These are phyloP conservation scores for Clonostachys chloroleuca DNA, from an alignment of 2,329 filamentous ascomycete genomes.

Conservation along the genomic window DNA sequence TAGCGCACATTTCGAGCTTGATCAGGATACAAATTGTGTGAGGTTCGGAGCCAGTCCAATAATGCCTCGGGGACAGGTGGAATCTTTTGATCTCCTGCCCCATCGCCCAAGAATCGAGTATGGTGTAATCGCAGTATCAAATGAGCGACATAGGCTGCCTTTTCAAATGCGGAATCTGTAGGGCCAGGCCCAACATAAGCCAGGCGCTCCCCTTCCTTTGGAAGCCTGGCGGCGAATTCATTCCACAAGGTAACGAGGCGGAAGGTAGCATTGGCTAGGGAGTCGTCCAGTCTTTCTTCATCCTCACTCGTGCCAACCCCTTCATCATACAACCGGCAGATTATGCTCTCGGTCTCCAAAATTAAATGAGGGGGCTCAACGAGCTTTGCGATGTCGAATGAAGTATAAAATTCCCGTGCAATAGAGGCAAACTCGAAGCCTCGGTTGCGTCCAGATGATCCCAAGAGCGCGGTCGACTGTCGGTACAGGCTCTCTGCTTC, in stretches of 20 bases:
- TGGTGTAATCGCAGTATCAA: conserved; percentile 79
- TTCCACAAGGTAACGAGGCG: conserved; percentile 53
- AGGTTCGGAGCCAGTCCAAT: conserved; percentile 70
- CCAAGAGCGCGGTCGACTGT: conserved; percentile 44
- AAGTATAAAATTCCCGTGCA: conserved; percentile 62
- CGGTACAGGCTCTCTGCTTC: conserved; percentile 54
- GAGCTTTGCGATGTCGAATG: conserved; percentile 53
- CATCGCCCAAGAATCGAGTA: conserved; percentile 34
- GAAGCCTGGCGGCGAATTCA: conserved; percentile 27
- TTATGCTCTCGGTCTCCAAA: conserved; percentile 67
- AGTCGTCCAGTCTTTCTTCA: conserved; percentile 49
- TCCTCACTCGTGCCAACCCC: conserved; percentile 53
- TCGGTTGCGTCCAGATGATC: not conserved
- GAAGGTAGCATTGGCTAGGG: conserved; percentile 47
- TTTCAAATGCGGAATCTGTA: conserved; percentile 59
- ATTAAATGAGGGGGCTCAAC: conserved; percentile 70
- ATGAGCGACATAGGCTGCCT: conserved; percentile 74
- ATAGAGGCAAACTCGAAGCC: conserved; percentile 55
- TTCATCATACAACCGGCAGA: conserved; percentile 61
- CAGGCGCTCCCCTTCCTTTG: conserved; percentile 42
- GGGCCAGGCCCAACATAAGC: conserved; percentile 63
- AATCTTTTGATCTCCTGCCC: conserved; percentile 27
- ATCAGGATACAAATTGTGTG: conserved; percentile 68
- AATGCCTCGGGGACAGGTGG: conserved; percentile 70
- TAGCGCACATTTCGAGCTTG: conserved; percentile 63